Evolutionary conservation across 805 yeast species (phyloP), one percentile per base, ranked within the genome.

Genomic region (Sungouiozyma ichnusensis): DNA sequence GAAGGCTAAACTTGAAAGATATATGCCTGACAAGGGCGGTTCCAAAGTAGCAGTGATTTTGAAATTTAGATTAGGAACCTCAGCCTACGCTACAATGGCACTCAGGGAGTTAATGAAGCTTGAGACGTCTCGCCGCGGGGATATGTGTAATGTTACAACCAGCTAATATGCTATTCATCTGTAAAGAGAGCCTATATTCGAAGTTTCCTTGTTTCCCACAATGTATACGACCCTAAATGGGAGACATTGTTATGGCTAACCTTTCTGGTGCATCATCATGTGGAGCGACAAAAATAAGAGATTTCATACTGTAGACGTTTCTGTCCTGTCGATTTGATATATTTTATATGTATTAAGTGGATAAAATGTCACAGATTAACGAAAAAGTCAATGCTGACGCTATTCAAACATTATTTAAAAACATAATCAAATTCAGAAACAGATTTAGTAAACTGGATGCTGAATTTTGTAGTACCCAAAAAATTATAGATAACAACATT

Each of bases 11-110:
- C 40, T 60, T 24, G 54, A 55, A 34, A 62, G 69, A 48, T 56
- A 56, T 40, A 43, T 53, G 8, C 62, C 60, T 19, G 64, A 57
- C 35, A 66, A 66, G 38, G 58, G 61, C 36, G 83, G 77, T 5
- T 55, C 60, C 2, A 76, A 73, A 44, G 66, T 70, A 0, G 97
- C 95, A 0, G 76, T 88, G 13, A 71, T 92, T 4, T 60, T 94
- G 44, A 79, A 74, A 50, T 70, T 92, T 71, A 81, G 78, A 54
- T 68, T 92, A 44, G 90, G 87, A 3, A 79, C 84, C 2, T 82
- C 96, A 31, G 80, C 94, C 5, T 92, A 92, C 61, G 99, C 99
- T 1, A 92, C 99, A 0, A 94, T 92, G 98, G 95, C 95, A 1
- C 64, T 92, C 39, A 75, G 98, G 57, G 97, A 92, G 60, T 75